Conservation (phyloP, 768 basidiomycete genomes). For the Crassisporium funariophilum region DNA sequence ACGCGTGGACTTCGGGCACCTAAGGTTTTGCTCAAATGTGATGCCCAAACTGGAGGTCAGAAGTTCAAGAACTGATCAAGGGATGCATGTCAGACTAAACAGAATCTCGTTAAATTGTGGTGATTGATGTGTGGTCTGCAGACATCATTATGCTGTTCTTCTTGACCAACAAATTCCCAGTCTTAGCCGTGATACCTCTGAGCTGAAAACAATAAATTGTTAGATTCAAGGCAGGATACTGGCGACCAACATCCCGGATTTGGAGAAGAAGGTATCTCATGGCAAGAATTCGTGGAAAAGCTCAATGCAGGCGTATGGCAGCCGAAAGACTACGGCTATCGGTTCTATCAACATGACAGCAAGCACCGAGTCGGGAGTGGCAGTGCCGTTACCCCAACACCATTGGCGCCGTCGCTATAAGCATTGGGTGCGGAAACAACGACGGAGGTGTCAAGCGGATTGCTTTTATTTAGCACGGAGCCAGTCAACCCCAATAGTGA, state of each 20-base stretch:
- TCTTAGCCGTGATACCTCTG: constrained; percentile 95
- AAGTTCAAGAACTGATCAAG: too few species aligned
- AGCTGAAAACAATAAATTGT: constrained; percentile 83
- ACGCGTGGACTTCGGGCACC: too few species aligned
- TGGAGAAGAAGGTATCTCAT: constrained; percentile 67
- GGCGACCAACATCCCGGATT: constrained; percentile 83
- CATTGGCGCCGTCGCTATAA: too few species aligned
- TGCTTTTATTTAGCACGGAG: too few species aligned
- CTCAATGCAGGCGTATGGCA: constrained; percentile 73
- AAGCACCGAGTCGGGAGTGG: constrained; percentile 26
- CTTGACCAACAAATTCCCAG: constrained; percentile 87
- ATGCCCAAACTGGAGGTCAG: constrained; percentile 93
- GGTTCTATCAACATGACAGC: constrained; percentile 57
- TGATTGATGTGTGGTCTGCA: constrained; percentile 95
- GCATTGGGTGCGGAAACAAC: too few species aligned
- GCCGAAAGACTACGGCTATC: constrained; percentile 50
- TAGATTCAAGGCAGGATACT: constrained; percentile 80
- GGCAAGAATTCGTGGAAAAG: constrained; percentile 73
- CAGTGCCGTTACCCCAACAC: constrained; percentile 8
- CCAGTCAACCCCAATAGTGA: too few species aligned
- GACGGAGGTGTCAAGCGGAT: too few species aligned
- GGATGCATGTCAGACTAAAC: too few species aligned
- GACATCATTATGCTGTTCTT: constrained; percentile 94
- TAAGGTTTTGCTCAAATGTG: too few species aligned
- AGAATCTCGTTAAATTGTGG: too few species aligned